phyloP scores from a whole-genome alignment of 495 filamentous ascomycete genomes.

The Glarea lozoyensis region DNA sequence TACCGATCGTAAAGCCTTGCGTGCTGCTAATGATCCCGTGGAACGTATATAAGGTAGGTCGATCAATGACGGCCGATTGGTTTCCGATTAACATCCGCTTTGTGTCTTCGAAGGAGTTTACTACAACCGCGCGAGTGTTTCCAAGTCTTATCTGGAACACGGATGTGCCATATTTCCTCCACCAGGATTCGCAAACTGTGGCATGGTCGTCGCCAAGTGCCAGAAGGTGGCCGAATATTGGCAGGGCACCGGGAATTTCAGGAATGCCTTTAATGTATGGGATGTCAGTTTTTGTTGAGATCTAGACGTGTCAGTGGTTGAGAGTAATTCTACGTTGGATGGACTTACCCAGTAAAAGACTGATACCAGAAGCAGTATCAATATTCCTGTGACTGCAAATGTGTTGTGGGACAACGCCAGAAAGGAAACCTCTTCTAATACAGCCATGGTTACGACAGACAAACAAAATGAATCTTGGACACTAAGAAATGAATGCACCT shows the following conservation, averaged over 20 bases:
- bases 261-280: constrained; percentile 38
- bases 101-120: constrained; percentile 39
- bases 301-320: too few relatives aligned
- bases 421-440: too few relatives aligned
- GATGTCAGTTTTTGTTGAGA: constrained; percentile 30
- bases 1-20: constrained; percentile 56
- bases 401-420: too few relatives aligned
- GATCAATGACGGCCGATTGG: constrained; percentile 38
- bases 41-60: constrained; percentile 40
- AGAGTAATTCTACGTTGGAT: too few relatives aligned
- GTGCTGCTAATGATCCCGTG: constrained; percentile 39
- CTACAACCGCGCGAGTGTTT: constrained; percentile 40
- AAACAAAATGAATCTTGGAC: too few relatives aligned
- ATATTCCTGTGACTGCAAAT: too few relatives aligned
- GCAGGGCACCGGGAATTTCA: constrained; percentile 41
- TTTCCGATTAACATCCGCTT: constrained; percentile 36
- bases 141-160: constrained; percentile 48
- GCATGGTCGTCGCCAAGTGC: constrained; percentile 48
- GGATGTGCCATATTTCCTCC: constrained; percentile 39
- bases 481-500: too few relatives aligned
- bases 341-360: too few relatives aligned
- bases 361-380: too few relatives aligned
- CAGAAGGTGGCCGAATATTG: constrained; percentile 44
- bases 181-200: constrained; percentile 42
- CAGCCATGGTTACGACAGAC: too few relatives aligned